These are phyloP conservation scores for Withania somnifera DNA, from an alignment of 305 asterid species.

Conservation along the genomic window DNA sequence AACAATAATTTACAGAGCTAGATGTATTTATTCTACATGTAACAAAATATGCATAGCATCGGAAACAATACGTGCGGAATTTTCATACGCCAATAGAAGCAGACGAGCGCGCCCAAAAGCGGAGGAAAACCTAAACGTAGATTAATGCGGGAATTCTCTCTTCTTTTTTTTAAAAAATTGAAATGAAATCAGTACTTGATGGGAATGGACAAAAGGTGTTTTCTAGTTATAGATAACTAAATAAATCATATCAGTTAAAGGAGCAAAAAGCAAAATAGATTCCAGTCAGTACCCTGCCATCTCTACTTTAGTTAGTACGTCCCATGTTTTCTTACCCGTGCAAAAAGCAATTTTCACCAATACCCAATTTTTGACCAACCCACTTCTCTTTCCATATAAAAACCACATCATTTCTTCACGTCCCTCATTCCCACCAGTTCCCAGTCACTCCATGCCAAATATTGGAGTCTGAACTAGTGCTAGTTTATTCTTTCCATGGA, in stretches of 20 bases:
- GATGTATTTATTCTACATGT: too few species aligned
- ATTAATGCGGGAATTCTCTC: neutral
- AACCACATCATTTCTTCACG: neutral
- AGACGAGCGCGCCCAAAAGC: neutral
- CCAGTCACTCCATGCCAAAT: constrained; percentile 53
- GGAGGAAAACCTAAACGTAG: neutral
- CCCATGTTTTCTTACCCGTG: constrained; percentile 18
- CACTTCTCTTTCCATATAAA: neutral
- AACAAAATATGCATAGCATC: too few species aligned
- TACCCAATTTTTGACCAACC: constrained; percentile 19
- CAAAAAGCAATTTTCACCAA: constrained; percentile 12
- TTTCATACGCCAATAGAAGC: neutral
- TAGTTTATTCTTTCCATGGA: constrained; percentile 27
- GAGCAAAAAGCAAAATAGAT: neutral
- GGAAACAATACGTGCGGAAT: too few species aligned
- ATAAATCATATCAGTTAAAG: constrained; percentile 16
- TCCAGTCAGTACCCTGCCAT: constrained; percentile 11
- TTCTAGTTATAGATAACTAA: constrained; percentile 1
- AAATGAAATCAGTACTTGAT: neutral
- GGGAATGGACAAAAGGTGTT: neutral
- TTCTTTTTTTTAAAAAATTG: too few species aligned
- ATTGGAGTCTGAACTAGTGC: constrained; percentile 52
- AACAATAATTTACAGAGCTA: too few species aligned
- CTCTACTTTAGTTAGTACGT: neutral
- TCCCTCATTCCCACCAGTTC: neutral